Conservation (phyloP, 2,329 filamentous ascomycete species). For the Cryoendolithus antarcticus region DNA sequence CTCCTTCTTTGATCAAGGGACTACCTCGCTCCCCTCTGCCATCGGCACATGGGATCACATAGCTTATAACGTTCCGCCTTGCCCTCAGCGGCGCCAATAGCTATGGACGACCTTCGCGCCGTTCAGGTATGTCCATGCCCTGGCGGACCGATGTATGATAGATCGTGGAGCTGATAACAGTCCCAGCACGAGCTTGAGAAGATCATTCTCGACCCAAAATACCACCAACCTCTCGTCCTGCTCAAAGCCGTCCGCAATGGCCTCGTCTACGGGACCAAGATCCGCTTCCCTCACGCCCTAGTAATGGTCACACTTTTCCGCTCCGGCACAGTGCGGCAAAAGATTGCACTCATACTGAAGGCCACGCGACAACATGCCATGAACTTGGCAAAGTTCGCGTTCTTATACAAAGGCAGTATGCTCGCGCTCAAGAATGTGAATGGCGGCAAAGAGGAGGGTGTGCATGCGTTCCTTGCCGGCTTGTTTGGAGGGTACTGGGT, state of each 20-base stretch:
- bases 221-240: slow-evolving; percentile 74
- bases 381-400: slow-evolving; percentile 83
- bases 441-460: slow-evolving; percentile 49
- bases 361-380: slow-evolving; percentile 82
- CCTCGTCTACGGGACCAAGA: slow-evolving; percentile 90
- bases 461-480: slow-evolving; percentile 78
- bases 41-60: too few species aligned
- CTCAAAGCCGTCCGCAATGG: slow-evolving; percentile 94
- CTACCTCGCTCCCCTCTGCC: too few species aligned
- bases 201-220: slow-evolving; percentile 67
- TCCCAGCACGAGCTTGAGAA: slow-evolving; percentile 43
- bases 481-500: slow-evolving; percentile 84
- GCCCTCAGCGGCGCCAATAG: background rate
- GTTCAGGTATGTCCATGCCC: background rate
- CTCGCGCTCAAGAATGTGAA: slow-evolving; percentile 49
- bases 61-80: background rate
- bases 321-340: slow-evolving; percentile 68
- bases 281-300: slow-evolving; percentile 93
- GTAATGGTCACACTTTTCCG: slow-evolving; percentile 98
- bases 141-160: too few species aligned
- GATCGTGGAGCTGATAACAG: too few species aligned
- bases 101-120: background rate
- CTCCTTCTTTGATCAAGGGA: too few species aligned
- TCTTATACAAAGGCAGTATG: slow-evolving; percentile 79
- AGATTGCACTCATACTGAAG: slow-evolving; percentile 62